Base-by-base conservation (phyloP, 306 rosid species). In the Castanopsis chinensis region DNA sequence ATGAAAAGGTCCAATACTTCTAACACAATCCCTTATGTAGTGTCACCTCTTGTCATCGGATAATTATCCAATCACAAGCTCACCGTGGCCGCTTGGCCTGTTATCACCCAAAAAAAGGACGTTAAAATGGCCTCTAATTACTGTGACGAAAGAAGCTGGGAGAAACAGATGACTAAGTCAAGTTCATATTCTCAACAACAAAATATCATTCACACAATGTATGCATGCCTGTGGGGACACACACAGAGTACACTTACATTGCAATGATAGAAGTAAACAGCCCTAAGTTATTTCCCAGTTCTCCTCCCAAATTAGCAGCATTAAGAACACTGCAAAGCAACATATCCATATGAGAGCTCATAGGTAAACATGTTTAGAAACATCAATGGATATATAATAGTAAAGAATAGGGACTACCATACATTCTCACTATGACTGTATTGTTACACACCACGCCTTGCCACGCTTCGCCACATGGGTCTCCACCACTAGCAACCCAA, bases 401-500 rank as follows among this genome's bases (percentile, higher is more conserved):
- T 19, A 63, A 27, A 82, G 73, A 72, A 73, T 49, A 51, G 71
- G 78, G 56, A 74, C 25, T 65, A 74, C 65, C 97, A 35, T 87
- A 94, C 98, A 94, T 91, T 81, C 30, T 71, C 83, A 83, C 77
- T 79, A 92, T 94, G 69, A 43, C 49, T 68, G 94, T 80, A 71
- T 86, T 89, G 25, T 91, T 88, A 74, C 98, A 94, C 28, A 30
- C 84, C 78, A 94, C 88, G n/a, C 98, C 98, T 82, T 94, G 98
- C 98, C 97, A 94, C 15, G 75, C 87, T 74, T 94, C 90, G 59
- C 97, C 98, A 6, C 98, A 94, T 0, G 98, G 98, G 84, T 94
- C 98, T 79, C 96, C 97, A 6, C 81, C 98, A 77, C 76, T 79
- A 15, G 92, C 73, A 77, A 89, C 87, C 98, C 98, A 94, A 83